phyloP scores from a whole-genome alignment of 140 eudicot genomes.

The Senecio squalidus region DNA sequence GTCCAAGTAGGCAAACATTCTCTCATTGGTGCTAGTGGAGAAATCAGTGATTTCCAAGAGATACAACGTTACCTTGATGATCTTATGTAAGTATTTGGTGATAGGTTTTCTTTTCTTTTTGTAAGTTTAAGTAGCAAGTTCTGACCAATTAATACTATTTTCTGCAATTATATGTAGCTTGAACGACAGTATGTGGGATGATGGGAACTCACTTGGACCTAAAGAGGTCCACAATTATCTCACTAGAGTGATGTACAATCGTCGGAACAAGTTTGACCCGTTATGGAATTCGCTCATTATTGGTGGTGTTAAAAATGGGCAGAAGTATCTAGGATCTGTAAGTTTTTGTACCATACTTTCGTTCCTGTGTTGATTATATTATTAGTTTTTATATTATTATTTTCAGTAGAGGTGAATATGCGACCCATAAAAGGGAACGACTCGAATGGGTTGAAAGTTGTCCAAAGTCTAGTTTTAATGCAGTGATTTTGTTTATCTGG shows the following conservation, averaged over 20 bases:
- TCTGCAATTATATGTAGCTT: slow-evolving; percentile 60
- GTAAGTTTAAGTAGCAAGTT: neutral
- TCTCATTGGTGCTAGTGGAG: slow-evolving; percentile 96
- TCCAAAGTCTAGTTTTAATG: neutral
- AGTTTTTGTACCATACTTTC: neutral
- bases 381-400: no score
- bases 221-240: slow-evolving; percentile 89
- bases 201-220: slow-evolving; percentile 92
- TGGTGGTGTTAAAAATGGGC: slow-evolving; percentile 93
- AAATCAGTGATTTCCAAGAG: slow-evolving; percentile 94
- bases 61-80: slow-evolving; percentile 68
- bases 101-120: neutral
- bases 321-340: slow-evolving; percentile 93
- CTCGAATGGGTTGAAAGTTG: neutral
- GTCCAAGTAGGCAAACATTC: slow-evolving; percentile 86
- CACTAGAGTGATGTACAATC: slow-evolving; percentile 87
- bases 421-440: neutral
- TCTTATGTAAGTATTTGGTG: slow-evolving; percentile 56
- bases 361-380: no score
- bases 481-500: no score
- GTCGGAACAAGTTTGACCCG: slow-evolving; percentile 94
- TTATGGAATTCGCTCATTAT: slow-evolving; percentile 88
- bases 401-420: neutral
- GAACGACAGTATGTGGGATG: slow-evolving; percentile 94
- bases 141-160: neutral